These are phyloP conservation scores for Penicillium cataractarum DNA, from an alignment of 495 filamentous ascomycete genomes.

Conservation along the genomic window DNA sequence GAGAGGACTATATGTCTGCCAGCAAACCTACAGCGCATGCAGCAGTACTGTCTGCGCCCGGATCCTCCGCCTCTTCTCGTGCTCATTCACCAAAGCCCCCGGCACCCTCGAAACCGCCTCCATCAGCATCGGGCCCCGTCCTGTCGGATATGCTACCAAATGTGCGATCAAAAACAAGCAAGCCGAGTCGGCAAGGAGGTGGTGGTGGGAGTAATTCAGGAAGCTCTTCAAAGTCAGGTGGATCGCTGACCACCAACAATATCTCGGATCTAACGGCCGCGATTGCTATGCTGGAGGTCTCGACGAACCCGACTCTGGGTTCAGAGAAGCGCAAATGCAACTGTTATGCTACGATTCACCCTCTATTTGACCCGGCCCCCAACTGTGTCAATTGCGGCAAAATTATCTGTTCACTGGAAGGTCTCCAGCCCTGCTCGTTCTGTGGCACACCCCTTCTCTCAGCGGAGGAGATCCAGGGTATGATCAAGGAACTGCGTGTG, in stretches of 20 bases:
- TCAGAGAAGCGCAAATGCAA: constrained; percentile 67
- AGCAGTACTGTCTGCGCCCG: constrained; percentile 31
- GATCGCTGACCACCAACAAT: constrained; percentile 57
- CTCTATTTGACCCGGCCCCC: constrained; percentile 81
- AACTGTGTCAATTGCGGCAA: constrained; percentile 95
- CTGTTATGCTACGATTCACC: constrained; percentile 84
- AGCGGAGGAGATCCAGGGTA: constrained; percentile 71
- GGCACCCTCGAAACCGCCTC: constrained; percentile 57
- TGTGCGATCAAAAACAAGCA: constrained; percentile 61
- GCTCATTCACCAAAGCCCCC: constrained; percentile 43
- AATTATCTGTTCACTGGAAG: constrained; percentile 94
- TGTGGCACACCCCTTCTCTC: constrained; percentile 76
- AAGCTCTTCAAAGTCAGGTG: constrained; percentile 29
- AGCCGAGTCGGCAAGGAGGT: constrained; percentile 52
- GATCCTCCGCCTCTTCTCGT: constrained; percentile 37
- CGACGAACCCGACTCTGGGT: constrained; percentile 76
- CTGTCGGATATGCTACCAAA: constrained; percentile 77
- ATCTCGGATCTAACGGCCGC: constrained; percentile 86
- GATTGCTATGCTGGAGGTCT: constrained; percentile 86
- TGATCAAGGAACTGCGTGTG: constrained; percentile 83
- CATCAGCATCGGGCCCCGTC: constrained; percentile 72
- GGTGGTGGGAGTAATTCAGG: constrained; percentile 42
- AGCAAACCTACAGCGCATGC: constrained; percentile 34
- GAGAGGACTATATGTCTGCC: constrained; percentile 64
- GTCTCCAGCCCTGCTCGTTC: constrained; percentile 92